phyloP scores from a whole-genome alignment of 2,329 filamentous ascomycete genomes.

The Fusarium setosum region DNA sequence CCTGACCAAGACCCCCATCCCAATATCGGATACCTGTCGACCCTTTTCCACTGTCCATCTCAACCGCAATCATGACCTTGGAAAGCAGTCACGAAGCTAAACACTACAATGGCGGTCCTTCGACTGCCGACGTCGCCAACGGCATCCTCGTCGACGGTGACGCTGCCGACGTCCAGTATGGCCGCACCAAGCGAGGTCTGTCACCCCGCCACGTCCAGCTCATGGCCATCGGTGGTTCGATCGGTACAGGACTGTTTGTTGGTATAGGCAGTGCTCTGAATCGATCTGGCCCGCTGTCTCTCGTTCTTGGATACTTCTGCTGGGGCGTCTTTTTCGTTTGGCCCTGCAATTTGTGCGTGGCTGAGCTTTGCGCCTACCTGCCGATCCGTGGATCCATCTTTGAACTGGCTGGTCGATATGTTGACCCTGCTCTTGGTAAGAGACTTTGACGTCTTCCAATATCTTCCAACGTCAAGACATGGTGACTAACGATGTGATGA shows the following conservation, averaged over 20 bases:
- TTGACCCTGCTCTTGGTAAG: constrained; percentile 63
- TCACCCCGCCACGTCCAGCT: constrained; percentile 58
- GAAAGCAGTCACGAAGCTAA: too few relatives aligned
- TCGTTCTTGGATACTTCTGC: constrained; percentile 57
- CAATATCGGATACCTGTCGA: too few relatives aligned
- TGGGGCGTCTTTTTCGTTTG: constrained; percentile 58
- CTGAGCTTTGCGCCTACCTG: constrained; percentile 68
- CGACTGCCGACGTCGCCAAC: too few relatives aligned
- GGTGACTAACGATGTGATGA: not conserved
- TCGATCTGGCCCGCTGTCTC: constrained; percentile 55
- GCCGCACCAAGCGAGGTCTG: constrained; percentile 40
- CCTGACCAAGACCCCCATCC: too few relatives aligned
- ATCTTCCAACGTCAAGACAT: too few relatives aligned
- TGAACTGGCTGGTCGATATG: constrained; percentile 65
- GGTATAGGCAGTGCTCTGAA: constrained; percentile 56
- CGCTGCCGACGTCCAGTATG: too few relatives aligned
- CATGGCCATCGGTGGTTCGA: constrained; percentile 61
- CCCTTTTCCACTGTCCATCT: too few relatives aligned
- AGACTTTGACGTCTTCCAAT: too few relatives aligned
- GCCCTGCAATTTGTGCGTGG: constrained; percentile 59
- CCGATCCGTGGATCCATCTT: constrained; percentile 66
- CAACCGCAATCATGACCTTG: too few relatives aligned
- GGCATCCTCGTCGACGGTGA: too few relatives aligned
- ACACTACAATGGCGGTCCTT: too few relatives aligned
- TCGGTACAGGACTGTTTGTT: constrained; percentile 58